phyloP scores from a whole-genome alignment of 371 early-diverging fungal species.

The Modicella reniformis region DNA sequence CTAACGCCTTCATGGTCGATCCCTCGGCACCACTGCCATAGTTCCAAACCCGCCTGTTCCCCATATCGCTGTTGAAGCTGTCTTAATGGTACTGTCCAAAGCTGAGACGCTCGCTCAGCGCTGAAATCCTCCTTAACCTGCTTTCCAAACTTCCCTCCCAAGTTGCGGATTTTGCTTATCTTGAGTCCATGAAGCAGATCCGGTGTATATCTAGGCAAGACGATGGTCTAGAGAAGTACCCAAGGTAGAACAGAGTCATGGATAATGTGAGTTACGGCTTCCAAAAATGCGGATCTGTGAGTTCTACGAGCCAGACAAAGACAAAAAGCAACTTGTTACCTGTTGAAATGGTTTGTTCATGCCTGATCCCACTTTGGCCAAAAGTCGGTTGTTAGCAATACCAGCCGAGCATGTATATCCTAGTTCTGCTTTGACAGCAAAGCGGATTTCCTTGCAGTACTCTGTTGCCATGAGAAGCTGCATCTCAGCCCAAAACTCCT shows the following conservation, averaged over 20 bases:
- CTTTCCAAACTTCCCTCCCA: slow-evolving; percentile 91
- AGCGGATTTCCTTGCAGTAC: slow-evolving; percentile 73
- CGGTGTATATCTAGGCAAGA: slow-evolving; percentile 64
- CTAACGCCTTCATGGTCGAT: slow-evolving; percentile 63
- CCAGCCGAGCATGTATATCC: slow-evolving; percentile 88
- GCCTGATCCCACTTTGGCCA: slow-evolving; percentile 88
- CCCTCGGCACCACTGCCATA: slow-evolving; percentile 73
- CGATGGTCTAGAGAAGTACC: slow-evolving; percentile 68
- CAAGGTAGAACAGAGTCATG: not conserved
- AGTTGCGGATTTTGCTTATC: slow-evolving; percentile 76
- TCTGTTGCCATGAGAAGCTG: slow-evolving; percentile 80
- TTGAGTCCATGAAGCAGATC: slow-evolving; percentile 73
- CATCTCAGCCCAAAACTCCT: slow-evolving; percentile 68
- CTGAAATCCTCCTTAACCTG: slow-evolving; percentile 71
- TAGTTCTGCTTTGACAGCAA: slow-evolving; percentile 72
- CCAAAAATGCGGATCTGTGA: no score
- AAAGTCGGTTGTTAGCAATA: slow-evolving; percentile 83
- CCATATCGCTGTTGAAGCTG: slow-evolving; percentile 58
- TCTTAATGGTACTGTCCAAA: slow-evolving; percentile 59
- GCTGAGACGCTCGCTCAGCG: slow-evolving; percentile 69
- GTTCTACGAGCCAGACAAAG: no score
- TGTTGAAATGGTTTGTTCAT: slow-evolving; percentile 90
- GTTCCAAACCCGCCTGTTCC: slow-evolving; percentile 57
- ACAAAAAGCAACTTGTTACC: no score
- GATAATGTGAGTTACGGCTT: not conserved